These are phyloP conservation scores for Komagataea norvegica DNA, from an alignment of 1,139 yeast species.

Conservation along the genomic window DNA sequence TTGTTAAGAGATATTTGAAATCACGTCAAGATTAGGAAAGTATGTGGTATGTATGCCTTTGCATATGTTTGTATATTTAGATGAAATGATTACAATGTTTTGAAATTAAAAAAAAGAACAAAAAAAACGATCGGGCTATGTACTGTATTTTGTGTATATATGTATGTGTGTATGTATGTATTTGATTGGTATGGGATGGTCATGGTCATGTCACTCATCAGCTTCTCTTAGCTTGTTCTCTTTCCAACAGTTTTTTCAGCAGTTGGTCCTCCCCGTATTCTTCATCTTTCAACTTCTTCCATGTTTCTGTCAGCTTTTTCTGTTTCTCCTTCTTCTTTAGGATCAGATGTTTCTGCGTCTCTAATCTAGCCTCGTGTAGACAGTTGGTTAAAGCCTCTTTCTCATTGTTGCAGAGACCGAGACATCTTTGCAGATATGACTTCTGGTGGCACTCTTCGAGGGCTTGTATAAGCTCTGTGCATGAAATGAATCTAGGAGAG, in stretches of 20 bases:
- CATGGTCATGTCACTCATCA: background rate
- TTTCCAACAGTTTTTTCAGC: constrained; percentile 60
- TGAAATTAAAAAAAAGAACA: background rate
- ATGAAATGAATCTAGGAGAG: constrained; percentile 43
- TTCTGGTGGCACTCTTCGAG: constrained; percentile 83
- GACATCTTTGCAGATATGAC: constrained; percentile 65
- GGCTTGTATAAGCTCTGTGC: constrained; percentile 80
- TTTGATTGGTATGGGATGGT: too few species aligned
- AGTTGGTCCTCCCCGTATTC: constrained; percentile 74
- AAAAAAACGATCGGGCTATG: background rate
- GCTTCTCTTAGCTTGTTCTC: constrained; percentile 26
- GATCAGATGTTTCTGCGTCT: constrained; percentile 62
- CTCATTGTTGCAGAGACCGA: constrained; percentile 82
- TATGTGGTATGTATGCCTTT: background rate
- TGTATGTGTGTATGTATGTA: background rate
- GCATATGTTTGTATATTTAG: constrained; percentile 7
- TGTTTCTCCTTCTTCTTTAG: constrained; percentile 52
- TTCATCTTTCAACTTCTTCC: constrained; percentile 67
- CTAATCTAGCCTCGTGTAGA: constrained; percentile 70
- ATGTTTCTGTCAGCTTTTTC: constrained; percentile 47
- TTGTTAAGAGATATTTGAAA: constrained; percentile 78
- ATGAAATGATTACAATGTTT: constrained; percentile 5
- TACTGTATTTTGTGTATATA: constrained; percentile 1
- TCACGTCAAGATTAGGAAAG: constrained; percentile 87
- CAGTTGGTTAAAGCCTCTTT: constrained; percentile 78